Percentiles rank a stretch among this genome's conserved stretches.
Evolutionary conservation across 169 alveolate species (phyloP).

Genomic region (Condylostoma magnum): DNA sequence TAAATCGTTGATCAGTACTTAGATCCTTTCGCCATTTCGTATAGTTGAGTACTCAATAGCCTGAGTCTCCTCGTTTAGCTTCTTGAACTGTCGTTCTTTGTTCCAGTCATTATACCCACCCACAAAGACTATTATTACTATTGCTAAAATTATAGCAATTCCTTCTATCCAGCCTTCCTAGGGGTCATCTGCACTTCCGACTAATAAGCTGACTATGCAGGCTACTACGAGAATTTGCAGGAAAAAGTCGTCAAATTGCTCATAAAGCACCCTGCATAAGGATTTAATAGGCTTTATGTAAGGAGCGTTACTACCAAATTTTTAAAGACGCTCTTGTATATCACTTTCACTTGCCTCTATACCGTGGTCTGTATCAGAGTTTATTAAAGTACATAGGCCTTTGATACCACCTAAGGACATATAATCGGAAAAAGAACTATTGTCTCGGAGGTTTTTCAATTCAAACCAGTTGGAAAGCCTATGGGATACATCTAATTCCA

Average conservation of each 20-base stretch:
- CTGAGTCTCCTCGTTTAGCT: constrained; percentile 53
- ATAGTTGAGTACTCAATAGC: constrained; percentile 46
- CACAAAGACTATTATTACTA: constrained; percentile 72
- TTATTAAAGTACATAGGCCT: too few species aligned
- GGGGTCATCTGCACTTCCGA: constrained; percentile 24
- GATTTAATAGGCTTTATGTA: background rate
- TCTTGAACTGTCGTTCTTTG: constrained; percentile 75
- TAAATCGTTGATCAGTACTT: constrained; percentile 21
- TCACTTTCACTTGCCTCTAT: too few species aligned
- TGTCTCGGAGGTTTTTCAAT: too few species aligned
- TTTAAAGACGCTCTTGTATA: too few species aligned
- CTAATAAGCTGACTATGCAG: constrained; percentile 9
- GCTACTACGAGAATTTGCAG: constrained; percentile 9
- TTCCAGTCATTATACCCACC: constrained; percentile 65
- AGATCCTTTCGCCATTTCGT: constrained; percentile 23
- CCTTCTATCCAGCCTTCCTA: constrained; percentile 83
- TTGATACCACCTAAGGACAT: too few species aligned
- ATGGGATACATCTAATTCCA: too few species aligned
- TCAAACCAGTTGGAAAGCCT: too few species aligned
- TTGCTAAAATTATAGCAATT: constrained; percentile 77
- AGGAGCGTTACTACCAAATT: constrained; percentile 6
- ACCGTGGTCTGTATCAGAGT: too few species aligned
- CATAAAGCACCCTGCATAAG: too few species aligned
- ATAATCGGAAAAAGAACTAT: too few species aligned
- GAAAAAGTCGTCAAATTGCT: background rate